A percentile compares a stretch with the other conserved stretches of the same genome.
phyloP scores from a whole-genome alignment of 192 early-diverging fungal genomes.

The Coemansia sp. region DNA sequence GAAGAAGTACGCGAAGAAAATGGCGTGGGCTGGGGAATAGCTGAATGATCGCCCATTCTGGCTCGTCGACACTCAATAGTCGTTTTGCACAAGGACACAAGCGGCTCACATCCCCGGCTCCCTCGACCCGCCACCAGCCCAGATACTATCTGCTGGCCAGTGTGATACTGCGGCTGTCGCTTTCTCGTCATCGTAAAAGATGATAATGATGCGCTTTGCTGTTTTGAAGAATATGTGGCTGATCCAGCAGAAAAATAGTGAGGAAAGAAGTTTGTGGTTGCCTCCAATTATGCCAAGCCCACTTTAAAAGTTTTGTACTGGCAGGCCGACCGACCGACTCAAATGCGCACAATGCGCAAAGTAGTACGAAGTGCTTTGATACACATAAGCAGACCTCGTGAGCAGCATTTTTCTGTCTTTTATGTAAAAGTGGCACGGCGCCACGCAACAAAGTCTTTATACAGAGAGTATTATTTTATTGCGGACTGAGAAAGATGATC shows the following conservation, averaged over 20 bases:
- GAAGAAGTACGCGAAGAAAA: slow-evolving; percentile 26
- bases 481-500: background rate
- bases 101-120: slow-evolving; percentile 31
- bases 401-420: background rate
- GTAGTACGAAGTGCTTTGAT: background rate
- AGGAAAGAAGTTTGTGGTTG: background rate
- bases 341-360: background rate
- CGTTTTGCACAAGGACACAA: slow-evolving; percentile 33
- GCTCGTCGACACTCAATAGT: slow-evolving; percentile 34
- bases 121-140: background rate
- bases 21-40: background rate
- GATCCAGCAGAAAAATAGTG: background rate
- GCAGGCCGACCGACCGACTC: background rate
- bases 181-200: background rate
- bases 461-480: background rate
- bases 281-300: background rate
- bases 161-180: background rate
- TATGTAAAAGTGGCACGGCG: background rate
- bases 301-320: background rate
- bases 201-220: background rate
- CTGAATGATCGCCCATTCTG: background rate
- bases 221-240: background rate
- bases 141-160: background rate
- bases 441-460: background rate
- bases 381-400: background rate